Conservation (phyloP, 768 basidiomycete species). For the Hortiboletus flavorubellus region DNA sequence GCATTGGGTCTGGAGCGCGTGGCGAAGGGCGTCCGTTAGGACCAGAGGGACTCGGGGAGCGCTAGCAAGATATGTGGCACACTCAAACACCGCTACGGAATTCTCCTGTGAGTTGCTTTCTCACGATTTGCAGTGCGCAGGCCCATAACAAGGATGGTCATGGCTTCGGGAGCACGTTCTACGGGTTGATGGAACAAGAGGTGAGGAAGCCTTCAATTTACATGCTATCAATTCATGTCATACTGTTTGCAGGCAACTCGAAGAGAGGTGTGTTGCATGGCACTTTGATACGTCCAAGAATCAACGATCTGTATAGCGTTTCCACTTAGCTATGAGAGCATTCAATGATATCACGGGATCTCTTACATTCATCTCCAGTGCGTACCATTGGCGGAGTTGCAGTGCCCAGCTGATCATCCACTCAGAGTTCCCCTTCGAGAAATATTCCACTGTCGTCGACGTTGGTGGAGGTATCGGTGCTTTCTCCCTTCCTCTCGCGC, state of each 20-base stretch:
- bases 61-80: too few relatives aligned
- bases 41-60: too few relatives aligned
- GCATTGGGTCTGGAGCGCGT: too few relatives aligned
- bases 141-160: conserved; percentile 14
- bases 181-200: conserved; percentile 23
- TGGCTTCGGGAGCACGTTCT: conserved; percentile 18
- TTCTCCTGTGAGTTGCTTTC: too few relatives aligned
- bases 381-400: neutral
- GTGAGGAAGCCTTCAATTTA: conserved; percentile 8
- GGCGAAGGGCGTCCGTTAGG: too few relatives aligned
- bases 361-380: conserved; percentile 23
- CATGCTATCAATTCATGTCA: neutral
- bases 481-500: conserved; percentile 29
- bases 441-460: conserved; percentile 31
- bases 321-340: conserved; percentile 25
- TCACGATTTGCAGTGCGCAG: too few relatives aligned
- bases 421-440: conserved; percentile 33
- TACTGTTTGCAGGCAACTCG: conserved; percentile 10
- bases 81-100: too few relatives aligned
- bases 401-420: neutral
- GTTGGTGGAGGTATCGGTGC: conserved; percentile 35
- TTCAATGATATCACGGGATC: conserved; percentile 24
- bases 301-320: conserved; percentile 11
- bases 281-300: neutral
- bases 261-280: conserved; percentile 15